Evolutionary conservation across 164 flowering plant genomes (phyloP), one percentile per base, ranked within the genome.

Genomic region (Kingdonia uniflora): DNA sequence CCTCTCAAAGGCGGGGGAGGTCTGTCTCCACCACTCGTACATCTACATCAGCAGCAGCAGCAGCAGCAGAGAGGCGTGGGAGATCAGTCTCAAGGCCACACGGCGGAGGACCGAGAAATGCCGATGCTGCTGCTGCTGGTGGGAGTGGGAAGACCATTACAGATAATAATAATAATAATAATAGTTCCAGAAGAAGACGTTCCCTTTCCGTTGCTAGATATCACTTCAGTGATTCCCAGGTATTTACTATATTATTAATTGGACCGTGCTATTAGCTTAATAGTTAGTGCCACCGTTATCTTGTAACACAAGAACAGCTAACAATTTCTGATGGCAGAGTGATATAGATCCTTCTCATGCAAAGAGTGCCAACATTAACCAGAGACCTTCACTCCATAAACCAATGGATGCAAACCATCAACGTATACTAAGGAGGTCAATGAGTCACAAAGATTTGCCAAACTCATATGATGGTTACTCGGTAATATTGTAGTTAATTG

Each of bases 181-280:
- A 24, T 40, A 55, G 44, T 57, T 65, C 76, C 0, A 57, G 86
- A 54, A 70, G 88, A 57, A 70, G 95, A 60, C 71, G 96, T 21
- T 85, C 96, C 12, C 64, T 76, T 17, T 92, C 98, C 0, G 88
- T 84, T 22, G 94, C 73, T 5, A 44, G 48, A 12, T 78, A 78
- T 61, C 86, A 55, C 49, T 69, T 67, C 46, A 79, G 94, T 49
- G 96, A 87, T 67, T 79, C 87, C 6, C 94, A 91, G 96, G 96
- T 44, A 17, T 8, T 16, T 91, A n/a, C n/a, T n/a, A n/a, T n/a
- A n/a, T n/a, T n/a, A n/a, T n/a, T n/a, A n/a, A n/a, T n/a, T n/a
- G n/a, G n/a, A n/a, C n/a, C n/a, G n/a, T n/a, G n/a, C n/a, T n/a
- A n/a, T n/a, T n/a, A n/a, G n/a, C n/a, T n/a, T n/a, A n/a, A n/a